These are phyloP conservation scores for Mycena galericulata DNA, from an alignment of 768 basidiomycete species.

Conservation along the genomic window DNA sequence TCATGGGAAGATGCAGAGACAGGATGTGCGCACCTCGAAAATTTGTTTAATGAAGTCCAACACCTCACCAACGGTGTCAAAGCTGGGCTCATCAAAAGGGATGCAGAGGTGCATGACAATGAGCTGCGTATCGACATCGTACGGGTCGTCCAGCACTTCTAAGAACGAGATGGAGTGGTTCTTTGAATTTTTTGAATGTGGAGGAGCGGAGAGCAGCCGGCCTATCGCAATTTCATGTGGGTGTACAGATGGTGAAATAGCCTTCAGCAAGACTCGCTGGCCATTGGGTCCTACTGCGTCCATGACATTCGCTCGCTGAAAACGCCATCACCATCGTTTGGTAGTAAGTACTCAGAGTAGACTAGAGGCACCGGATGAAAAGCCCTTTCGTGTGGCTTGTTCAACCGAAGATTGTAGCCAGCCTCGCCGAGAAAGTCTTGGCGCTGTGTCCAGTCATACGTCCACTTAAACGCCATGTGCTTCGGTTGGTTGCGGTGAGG, in stretches of 20 bases:
- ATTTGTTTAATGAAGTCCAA: slow-evolving; percentile 3
- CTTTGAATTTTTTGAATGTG: background rate
- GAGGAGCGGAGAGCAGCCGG: background rate
- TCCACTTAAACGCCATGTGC: too few relatives aligned
- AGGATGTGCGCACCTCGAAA: background rate
- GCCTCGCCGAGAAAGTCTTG: too few relatives aligned
- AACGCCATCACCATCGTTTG: background rate
- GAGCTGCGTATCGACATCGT: background rate
- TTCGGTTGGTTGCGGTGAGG: too few relatives aligned
- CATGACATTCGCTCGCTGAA: background rate
- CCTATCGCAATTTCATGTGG: background rate
- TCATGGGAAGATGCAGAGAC: too few relatives aligned
- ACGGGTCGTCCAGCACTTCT: background rate
- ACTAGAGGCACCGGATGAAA: too few relatives aligned
- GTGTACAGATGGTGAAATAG: background rate
- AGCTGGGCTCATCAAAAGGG: background rate
- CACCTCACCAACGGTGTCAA: slow-evolving; percentile 4
- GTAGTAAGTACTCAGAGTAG: too few relatives aligned
- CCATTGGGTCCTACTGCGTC: slow-evolving; percentile 1
- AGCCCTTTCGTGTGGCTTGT: too few relatives aligned
- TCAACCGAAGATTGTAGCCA: too few relatives aligned
- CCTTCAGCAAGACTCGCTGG: background rate
- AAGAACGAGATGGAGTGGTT: background rate
- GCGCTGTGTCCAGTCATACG: too few relatives aligned
- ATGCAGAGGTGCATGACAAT: slow-evolving; percentile 1